Evolutionary conservation across 2,329 filamentous ascomycete species (phyloP).

Genomic region (Neoascochyta sp.): DNA sequence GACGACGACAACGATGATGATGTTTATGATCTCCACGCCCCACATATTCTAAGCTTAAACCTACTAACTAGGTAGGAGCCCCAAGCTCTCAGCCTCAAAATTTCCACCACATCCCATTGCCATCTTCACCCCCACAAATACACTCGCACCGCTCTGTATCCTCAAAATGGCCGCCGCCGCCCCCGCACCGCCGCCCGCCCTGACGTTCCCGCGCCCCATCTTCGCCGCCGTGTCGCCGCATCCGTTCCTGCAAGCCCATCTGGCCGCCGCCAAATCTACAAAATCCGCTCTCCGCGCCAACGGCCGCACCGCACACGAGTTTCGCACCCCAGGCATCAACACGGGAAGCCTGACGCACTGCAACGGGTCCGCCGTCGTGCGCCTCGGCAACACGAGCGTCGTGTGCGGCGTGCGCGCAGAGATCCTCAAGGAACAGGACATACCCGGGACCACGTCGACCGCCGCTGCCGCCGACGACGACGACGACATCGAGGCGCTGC

Average conservation of each 20-base stretch:
- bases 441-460: conserved; percentile 57
- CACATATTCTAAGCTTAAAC: conserved; percentile 16
- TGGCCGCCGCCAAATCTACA: conserved; percentile 58
- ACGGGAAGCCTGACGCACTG: conserved; percentile 81
- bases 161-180: conserved; percentile 22
- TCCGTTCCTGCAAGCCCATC: conserved; percentile 84
- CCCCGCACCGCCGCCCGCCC: conserved; percentile 20
- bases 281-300: conserved; percentile 69
- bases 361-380: conserved; percentile 83
- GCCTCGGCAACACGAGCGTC: conserved; percentile 86
- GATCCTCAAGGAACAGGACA: conserved; percentile 70
- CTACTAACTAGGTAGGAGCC: no score
- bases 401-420: conserved; percentile 90
- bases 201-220: conserved; percentile 61
- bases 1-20: no score
- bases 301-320: conserved; percentile 67
- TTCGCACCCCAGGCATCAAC: conserved; percentile 72
- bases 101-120: conserved; percentile 11
- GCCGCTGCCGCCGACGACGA: conserved; percentile 12
- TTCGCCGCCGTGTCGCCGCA: conserved; percentile 89
- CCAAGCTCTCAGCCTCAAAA: conserved; percentile 25
- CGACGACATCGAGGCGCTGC: conserved; percentile 47
- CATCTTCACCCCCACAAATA: conserved; percentile 1
- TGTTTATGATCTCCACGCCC: conserved; percentile 7
- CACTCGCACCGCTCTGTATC: conserved; percentile 1